Base-by-base conservation (phyloP, 352 stramenopile species). In the Aphanomyces invadans region DNA sequence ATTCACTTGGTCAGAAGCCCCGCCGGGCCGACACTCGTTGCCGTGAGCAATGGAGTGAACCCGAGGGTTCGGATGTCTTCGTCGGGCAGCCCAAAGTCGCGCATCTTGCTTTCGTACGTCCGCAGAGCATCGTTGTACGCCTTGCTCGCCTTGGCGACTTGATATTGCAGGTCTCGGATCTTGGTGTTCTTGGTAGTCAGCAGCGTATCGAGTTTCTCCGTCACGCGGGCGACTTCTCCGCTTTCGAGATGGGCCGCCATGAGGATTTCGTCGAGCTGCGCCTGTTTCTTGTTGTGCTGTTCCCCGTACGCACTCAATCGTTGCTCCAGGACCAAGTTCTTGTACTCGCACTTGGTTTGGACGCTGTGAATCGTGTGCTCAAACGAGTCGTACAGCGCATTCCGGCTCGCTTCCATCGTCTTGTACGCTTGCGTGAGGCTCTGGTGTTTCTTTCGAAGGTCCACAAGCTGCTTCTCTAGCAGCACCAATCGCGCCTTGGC, bases 371-470 rank as follows among this genome's bases (percentile, higher is more conserved):
- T 82, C 0, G 87, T 86, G 51, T 91, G 76, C 70, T 97, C 88
- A 60, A 98, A 97, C 0, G 77, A 88, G 72, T 95, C 84, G 73
- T 97, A 96, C 5, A 97, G 75, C 38, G 84, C 73, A 54, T 97
- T 92, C 33, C 88, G 77, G 65, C 97, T 86, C 25, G 75, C 83
- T 67, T 97, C 83, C 61, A 89, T 75, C 32, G 71, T 71, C 31
- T 81, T 79, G 73, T 96, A 96, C 36, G 77, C 79, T 32, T 74
- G 70, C 32, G 88, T 78, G 44, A 97, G 76, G 21, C 88, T 75
- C 1, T 72, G 61, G 68, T 97, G 79, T 25, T 76, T 73, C 44
- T 80, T 70, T 17, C 81, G 77, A 12, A 95, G 75, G 2, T 82
- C 70, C 25, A 82, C 69, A 2, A 94, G 73, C 64, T 96, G 77